Evolutionary conservation across 805 yeast species (phyloP), one percentile per base, ranked within the genome.

Genomic region (Schwanniomyces pseudopolymorphus): DNA sequence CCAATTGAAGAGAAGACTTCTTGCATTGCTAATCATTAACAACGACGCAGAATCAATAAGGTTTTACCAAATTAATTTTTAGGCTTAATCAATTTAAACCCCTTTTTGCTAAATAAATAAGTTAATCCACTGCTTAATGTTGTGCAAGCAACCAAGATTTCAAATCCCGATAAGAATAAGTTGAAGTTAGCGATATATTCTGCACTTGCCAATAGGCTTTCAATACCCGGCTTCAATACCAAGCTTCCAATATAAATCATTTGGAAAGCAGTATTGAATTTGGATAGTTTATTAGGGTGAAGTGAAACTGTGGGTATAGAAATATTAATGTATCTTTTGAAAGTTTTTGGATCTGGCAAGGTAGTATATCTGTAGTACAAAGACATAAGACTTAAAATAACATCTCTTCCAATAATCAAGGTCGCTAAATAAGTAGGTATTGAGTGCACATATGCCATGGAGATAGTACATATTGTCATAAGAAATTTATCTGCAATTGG

Each of bases 401-500:
- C 74, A 61, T 94, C 99, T 56, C 97, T 77, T 0, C 97, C 97
- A 16, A 94, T 72, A 22, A 94, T 89, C 16, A 89, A 54, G 0
- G 69, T 61, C 0, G 92, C 95, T 19, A 80, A 72, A 60, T 79
- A 58, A 0, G 53, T 43, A 0, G 99, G 98, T 57, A 94, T 85
- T 16, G 78, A 73, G 42, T 83, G 76, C 10, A 84, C 70, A 54
- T 83, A 77, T 0, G 92, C 83, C 47, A 94, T 67, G 43, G 96
- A 82, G 0, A 84, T 74, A 0, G 98, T 91, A 43, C 96, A 81
- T 0, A 87, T 81, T 17, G 92, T 78, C 97, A 94, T 90, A 40
- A 94, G 73, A 13, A 87, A 72, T 62, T 94, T 94, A 62, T 94
- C 99, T 0, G 99, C 99, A 69, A 89, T 75, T 0, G 99, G 99